Evolutionary conservation across 768 basidiomycete genomes (phyloP).

Genomic region (Auricularia auricula-judae): DNA sequence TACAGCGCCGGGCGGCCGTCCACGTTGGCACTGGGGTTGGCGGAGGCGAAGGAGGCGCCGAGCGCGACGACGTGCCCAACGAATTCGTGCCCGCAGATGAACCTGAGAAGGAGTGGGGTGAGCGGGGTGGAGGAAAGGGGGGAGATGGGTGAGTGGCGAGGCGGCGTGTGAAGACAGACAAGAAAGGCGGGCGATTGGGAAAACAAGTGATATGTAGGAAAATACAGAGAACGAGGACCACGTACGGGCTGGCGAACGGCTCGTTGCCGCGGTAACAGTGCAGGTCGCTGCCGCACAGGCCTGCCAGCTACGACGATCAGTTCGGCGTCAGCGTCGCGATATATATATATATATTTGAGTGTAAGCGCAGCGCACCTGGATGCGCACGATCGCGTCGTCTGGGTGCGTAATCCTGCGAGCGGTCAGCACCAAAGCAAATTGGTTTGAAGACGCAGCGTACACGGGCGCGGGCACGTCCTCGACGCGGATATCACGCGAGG

Average conservation of each 20-base stretch:
- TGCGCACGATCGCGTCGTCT: conserved; percentile 71
- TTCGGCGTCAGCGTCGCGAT: no score
- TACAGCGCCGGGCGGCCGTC: conserved; percentile 50
- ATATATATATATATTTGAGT: neutral
- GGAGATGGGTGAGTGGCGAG: no score
- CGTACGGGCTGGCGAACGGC: conserved; percentile 41
- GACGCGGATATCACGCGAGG: conserved; percentile 60
- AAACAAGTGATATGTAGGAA: neutral
- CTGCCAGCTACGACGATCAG: conserved; percentile 11
- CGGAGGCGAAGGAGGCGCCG: conserved; percentile 41
- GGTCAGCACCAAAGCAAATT: neutral
- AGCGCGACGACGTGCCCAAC: conserved; percentile 61
- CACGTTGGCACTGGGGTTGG: conserved; percentile 10
- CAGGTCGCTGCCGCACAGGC: conserved; percentile 48
- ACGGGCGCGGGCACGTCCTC: conserved; percentile 46
- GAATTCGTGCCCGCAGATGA: conserved; percentile 67
- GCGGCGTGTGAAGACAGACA: no score
- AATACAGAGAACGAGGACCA: conserved; percentile 1
- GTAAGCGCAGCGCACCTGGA: conserved; percentile 34
- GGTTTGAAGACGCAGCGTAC: conserved; percentile 23
- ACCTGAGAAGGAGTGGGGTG: conserved; percentile 26
- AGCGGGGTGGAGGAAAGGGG: no score
- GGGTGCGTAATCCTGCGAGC: conserved; percentile 48
- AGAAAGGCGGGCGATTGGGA: no score
- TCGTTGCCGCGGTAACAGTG: conserved; percentile 63